A percentile compares a stretch with the other conserved stretches of the same genome.
These are phyloP conservation scores for Tricholoma hemisulphureum DNA, from an alignment of 768 basidiomycete genomes.

Conservation along the genomic window DNA sequence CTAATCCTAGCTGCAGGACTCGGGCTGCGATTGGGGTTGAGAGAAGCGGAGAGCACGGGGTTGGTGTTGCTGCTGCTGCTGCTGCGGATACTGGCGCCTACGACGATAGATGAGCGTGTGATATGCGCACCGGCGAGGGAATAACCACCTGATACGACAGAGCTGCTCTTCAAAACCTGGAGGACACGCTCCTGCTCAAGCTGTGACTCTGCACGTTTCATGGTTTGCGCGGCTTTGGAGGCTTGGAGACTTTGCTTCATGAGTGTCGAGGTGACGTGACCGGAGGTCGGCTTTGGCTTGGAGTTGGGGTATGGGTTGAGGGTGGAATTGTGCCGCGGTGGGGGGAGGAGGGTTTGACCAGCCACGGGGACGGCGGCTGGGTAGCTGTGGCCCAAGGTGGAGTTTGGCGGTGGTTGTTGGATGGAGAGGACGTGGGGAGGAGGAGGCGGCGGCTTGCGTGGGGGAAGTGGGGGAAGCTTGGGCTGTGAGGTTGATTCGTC, in stretches of 20 bases:
- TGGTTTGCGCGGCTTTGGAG: conserved; percentile 64
- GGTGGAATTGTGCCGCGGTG: conserved; percentile 38
- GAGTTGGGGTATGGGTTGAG: conserved; percentile 19
- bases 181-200: conserved; percentile 70
- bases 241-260: conserved; percentile 76
- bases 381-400: too few species aligned
- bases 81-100: conserved; percentile 32
- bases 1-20: background rate
- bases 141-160: conserved; percentile 33
- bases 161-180: conserved; percentile 68
- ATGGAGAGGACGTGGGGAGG: conserved; percentile 22
- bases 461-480: conserved; percentile 50
- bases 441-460: conserved; percentile 40
- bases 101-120: conserved; percentile 33
- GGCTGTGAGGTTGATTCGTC: conserved; percentile 10
- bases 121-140: conserved; percentile 30
- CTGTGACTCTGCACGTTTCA: conserved; percentile 67
- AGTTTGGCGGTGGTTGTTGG: conserved; percentile 22
- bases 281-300: conserved; percentile 37
- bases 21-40: background rate
- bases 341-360: conserved; percentile 29
- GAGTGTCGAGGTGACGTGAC: conserved; percentile 59
- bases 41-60: background rate
- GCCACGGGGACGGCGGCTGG: too few species aligned
- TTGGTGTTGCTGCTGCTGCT: conserved; percentile 20